Base-by-base conservation (phyloP, 148 eudicot genomes). In the Selenicereus undatus region DNA sequence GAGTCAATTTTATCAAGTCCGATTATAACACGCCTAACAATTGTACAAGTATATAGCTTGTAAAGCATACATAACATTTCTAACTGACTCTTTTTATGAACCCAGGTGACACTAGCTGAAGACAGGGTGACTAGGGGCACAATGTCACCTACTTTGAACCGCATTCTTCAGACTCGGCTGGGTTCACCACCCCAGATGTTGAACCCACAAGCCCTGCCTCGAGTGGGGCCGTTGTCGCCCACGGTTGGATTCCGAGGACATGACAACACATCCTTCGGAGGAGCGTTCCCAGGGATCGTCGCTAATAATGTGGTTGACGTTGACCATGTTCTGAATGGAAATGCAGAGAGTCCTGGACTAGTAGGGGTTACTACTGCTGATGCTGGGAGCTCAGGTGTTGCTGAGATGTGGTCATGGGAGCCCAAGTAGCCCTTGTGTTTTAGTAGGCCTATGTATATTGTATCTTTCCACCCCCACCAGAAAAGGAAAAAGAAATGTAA, bases 41-140 rank as follows among this genome's bases (percentile, higher is more conserved):
- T 1, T 56, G 21, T 2, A 0, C 22, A 56, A 56, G 62, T 10
- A 48, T 32, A 2, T 10, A 45, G 11, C 0, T 45, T 45, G 50
- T 45, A 45, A 45, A 45, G 11, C 50, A 45, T 48, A 48, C 14
- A 56, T 56, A 56, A 16, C 1, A 56, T 56, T 56, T 18, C 35
- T 66, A 66, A 66, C 27, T 62, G 45, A 29, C 2, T 6, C 6
- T 26, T 27, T 26, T 11, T 52, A 5, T 43, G 52, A 54, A 68
- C 52, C 22, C 87, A 93, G 98, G 97, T 93, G 83, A 92, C 90
- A 76, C 84, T 95, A 82, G 97, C 97, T 12, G 97, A 95, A 79
- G 98, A 90, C 81, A 86, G 88, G 93, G 92, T 93, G 16, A 84
- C 97, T 58, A 90, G 95, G 71, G 97, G 97, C 80, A 89, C 97